Base-by-base conservation (phyloP, 1,284 basidiomycete genomes). In the Microstroma glucosiphilum region DNA sequence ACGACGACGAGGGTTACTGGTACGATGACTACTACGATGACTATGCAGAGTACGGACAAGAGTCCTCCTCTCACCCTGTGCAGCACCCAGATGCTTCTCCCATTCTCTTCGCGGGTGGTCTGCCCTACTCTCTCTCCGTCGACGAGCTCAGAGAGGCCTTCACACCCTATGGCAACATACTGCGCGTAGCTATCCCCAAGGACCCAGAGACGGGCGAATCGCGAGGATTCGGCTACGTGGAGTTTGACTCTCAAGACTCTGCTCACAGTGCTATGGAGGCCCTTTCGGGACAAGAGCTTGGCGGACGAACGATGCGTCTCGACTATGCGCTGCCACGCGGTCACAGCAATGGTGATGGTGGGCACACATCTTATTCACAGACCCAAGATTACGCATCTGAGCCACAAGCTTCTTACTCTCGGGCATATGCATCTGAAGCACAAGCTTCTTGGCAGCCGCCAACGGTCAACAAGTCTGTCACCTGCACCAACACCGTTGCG, bases 201-300 rank as follows among this genome's bases (percentile, higher is more conserved):
- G 93, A 98, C 80, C 85, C 89, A 65, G 96, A 98, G 62, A 86
- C 89, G 6, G 92, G 91, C 56, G 85, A 85, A 68, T 88, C 91
- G 61, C 98, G 97, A 82, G 96, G 96, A 75, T 98, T 94, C 81
- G 96, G 88, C 54, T 98, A 98, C 82, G 89, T 97, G 78, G 92
- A 96, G 81, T 96, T 93, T 80, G 86, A 86, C 68, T 86, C 89
- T 69, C 79, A 91, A 58, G 89, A 88, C 54, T 82, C 85, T 67
- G 91, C 96, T 13, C 88, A 88, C 81, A 88, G 88, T 78, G 96
- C 94, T 3, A 85, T 87, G 66, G 86, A 86, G 71, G 75, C 71
- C 42, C 83, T 87, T 56, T 84, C 85, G 57, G 91, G 91, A 57
- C 81, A 84, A 66, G 90, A 93, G 66, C 84, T 98, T 58, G 90